Base-by-base conservation (phyloP, 371 early-diverging fungal genomes). In the Rhizopus stolonifer region DNA sequence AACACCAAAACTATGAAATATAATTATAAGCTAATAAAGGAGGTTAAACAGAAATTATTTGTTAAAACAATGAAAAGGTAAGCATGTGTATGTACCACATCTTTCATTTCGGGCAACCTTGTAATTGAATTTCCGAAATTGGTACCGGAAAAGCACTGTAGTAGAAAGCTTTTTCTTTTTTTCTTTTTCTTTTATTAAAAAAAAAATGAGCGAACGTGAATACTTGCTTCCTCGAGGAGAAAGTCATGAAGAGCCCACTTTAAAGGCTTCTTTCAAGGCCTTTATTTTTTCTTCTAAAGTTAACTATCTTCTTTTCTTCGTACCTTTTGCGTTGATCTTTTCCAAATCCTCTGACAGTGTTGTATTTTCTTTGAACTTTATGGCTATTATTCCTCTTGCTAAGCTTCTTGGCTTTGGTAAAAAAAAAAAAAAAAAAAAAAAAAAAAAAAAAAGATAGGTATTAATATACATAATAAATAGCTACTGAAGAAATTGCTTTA, bases 371-470 rank as follows among this genome's bases (percentile, higher is more conserved):
- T 74, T 93, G 51, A 97, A 97, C 80, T 93, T 95, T 46, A 77
- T 93, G 18, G 95, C 94, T n/a, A 91, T 97, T 48, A 74, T 97
- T 24, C 94, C 95, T 4, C 67, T 95, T 38, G 94, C 95, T 29
- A 91, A 91, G 50, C 64, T 79, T 0, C 58, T 79, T n/a, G 78
- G 78, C 31, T 69, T 73, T 36, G 66, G 77, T 72, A 68, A 57
- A 52, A 43, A 19, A 18, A 21, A 8, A 42, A 21, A 15, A 42
- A 42, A 7, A 21, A 42, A 18, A 19, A 7, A 21, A 7, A 40
- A 9, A 19, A 1, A 1, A 21, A 8, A 21, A 21, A 10, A n/a
- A n/a, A n/a, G n/a, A n/a, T n/a, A n/a, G n/a, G n/a, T n/a, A 19
- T 8, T 21, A 10, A 14, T 36, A 36, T 19, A 18, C 42, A 18